A percentile compares a stretch with the other conserved stretches of the same genome.
phyloP scores from a whole-genome alignment of 805 yeast genomes.

The Lachancea mirantina region DNA sequence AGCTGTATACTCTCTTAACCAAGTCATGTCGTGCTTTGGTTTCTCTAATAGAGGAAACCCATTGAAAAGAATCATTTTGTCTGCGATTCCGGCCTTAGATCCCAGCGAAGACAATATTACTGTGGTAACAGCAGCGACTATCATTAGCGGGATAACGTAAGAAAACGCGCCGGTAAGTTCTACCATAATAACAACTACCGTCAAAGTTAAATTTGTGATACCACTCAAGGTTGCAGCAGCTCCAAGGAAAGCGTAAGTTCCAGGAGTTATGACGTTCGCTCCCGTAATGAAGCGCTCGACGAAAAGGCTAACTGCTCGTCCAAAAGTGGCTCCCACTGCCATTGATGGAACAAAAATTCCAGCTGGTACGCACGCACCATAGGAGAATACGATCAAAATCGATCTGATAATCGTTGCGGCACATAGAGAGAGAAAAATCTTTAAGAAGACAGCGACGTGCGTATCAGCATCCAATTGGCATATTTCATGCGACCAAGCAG shows the following conservation, averaged over 20 bases:
- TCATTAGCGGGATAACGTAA: slow-evolving; percentile 92
- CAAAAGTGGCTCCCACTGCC: slow-evolving; percentile 95
- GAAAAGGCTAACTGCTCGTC: slow-evolving; percentile 74
- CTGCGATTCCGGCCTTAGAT: slow-evolving; percentile 78
- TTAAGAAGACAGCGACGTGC: slow-evolving; percentile 21
- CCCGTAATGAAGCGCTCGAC: slow-evolving; percentile 45
- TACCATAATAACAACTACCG: slow-evolving; percentile 93
- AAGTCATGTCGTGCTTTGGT: slow-evolving; percentile 58
- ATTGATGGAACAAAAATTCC: slow-evolving; percentile 95
- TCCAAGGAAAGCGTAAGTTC: slow-evolving; percentile 91
- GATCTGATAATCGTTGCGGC: slow-evolving; percentile 70
- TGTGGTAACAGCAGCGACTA: slow-evolving; percentile 84
- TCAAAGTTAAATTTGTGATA: slow-evolving; percentile 83
- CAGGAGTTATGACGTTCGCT: slow-evolving; percentile 70
- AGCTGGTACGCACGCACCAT: slow-evolving; percentile 94
- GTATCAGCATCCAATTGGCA: slow-evolving; percentile 33
- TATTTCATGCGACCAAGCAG: slow-evolving; percentile 35
- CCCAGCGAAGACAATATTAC: slow-evolving; percentile 73
- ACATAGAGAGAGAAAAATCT: slow-evolving; percentile 45
- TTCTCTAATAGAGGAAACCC: slow-evolving; percentile 76
- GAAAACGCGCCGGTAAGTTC: slow-evolving; percentile 93
- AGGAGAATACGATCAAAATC: slow-evolving; percentile 69
- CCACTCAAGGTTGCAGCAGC: slow-evolving; percentile 96
- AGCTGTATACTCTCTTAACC: slow-evolving; percentile 39
- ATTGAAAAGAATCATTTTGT: slow-evolving; percentile 83